Conservation (phyloP, 345 rosid genomes). For the Pugionium dolabratum region DNA sequence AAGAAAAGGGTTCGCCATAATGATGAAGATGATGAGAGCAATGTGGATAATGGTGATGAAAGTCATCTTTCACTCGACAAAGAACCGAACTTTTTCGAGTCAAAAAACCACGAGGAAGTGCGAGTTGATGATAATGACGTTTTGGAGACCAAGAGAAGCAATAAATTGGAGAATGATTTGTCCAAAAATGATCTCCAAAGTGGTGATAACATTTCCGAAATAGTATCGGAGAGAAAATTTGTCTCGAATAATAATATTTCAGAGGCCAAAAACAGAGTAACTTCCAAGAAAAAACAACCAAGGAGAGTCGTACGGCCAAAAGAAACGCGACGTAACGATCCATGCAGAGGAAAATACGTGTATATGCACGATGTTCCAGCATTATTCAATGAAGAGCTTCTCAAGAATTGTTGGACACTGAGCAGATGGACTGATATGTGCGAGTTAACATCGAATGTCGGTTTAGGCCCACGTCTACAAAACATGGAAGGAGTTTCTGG, state of each 20-base stretch:
- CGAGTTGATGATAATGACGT: conserved; percentile 9
- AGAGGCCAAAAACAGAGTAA: background rate
- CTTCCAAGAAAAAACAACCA: conserved; percentile 13
- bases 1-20: conserved; percentile 16
- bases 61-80: conserved; percentile 12
- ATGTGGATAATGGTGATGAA: conserved; percentile 24
- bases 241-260: background rate
- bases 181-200: conserved; percentile 4
- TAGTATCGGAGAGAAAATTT: background rate
- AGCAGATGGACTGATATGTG: conserved; percentile 71
- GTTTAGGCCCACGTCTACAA: conserved; percentile 57
- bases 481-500: conserved; percentile 51
- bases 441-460: conserved; percentile 50
- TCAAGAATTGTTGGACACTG: conserved; percentile 60
- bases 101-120: conserved; percentile 15
- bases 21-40: conserved; percentile 5
- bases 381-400: conserved; percentile 64
- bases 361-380: conserved; percentile 58
- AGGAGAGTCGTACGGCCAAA: conserved; percentile 27
- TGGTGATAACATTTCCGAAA: conserved; percentile 12
- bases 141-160: background rate
- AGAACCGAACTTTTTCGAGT: conserved; percentile 25
- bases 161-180: background rate
- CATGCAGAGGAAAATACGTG: conserved; percentile 57
- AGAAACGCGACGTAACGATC: conserved; percentile 29